phyloP scores from a whole-genome alignment of 2,329 filamentous ascomycete genomes.

The Neofusicoccum sp. region DNA sequence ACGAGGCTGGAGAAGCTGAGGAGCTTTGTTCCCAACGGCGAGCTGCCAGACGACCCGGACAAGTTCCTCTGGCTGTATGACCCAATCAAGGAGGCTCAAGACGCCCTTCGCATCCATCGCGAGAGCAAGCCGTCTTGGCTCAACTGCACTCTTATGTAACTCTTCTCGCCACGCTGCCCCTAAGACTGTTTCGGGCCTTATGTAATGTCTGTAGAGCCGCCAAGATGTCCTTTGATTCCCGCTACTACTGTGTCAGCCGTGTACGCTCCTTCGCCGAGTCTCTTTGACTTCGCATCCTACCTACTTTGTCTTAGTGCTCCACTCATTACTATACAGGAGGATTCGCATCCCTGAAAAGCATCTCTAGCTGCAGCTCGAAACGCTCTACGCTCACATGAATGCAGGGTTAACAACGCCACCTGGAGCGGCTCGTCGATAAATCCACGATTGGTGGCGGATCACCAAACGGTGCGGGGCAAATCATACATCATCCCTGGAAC shows the following conservation, averaged over 20 bases:
- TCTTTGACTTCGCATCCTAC: not conserved
- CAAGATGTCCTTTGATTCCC: not conserved
- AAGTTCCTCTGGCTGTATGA: constrained; percentile 16
- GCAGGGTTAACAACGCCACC: too few species aligned
- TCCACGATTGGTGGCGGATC: too few species aligned
- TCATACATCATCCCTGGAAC: not conserved
- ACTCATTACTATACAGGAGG: not conserved
- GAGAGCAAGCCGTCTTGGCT: not conserved
- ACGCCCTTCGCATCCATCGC: not conserved
- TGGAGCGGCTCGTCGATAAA: too few species aligned
- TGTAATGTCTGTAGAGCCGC: not conserved
- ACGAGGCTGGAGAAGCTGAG: constrained; percentile 6
- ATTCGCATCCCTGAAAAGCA: not conserved
- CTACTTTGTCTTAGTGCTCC: not conserved
- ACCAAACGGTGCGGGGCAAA: not conserved
- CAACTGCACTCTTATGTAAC: not conserved
- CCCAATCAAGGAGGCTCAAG: constrained; percentile 4
- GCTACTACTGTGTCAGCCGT: not conserved
- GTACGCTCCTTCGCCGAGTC: not conserved
- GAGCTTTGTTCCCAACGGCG: constrained; percentile 10
- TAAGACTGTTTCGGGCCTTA: not conserved
- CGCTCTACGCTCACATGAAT: too few species aligned
- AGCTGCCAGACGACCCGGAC: constrained; percentile 15
- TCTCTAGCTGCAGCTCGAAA: too few species aligned
- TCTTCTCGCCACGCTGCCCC: not conserved